Evolutionary conservation across 768 basidiomycete genomes (phyloP).

Genomic region (Postia placenta): DNA sequence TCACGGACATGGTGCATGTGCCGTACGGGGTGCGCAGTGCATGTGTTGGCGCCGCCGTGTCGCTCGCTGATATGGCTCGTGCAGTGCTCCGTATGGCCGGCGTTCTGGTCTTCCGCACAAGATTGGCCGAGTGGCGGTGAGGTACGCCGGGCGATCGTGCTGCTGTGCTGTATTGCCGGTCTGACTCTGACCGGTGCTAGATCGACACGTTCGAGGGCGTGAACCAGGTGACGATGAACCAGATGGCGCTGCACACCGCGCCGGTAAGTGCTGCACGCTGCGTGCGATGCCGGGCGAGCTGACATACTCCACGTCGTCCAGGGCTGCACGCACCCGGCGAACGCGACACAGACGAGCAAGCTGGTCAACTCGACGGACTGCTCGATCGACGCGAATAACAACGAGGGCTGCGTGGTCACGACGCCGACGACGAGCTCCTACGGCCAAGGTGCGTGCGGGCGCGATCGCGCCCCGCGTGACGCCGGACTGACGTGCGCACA

Average conservation of each 20-base stretch:
- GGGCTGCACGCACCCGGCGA: slow-evolving; percentile 41
- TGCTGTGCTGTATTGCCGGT: background rate
- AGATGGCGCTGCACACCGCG: slow-evolving; percentile 71
- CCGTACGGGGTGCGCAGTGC: slow-evolving; percentile 42
- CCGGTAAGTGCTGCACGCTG: slow-evolving; percentile 25
- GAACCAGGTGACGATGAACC: slow-evolving; percentile 57
- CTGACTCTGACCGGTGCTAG: slow-evolving; percentile 50
- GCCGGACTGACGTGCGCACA: background rate
- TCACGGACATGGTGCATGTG: slow-evolving; percentile 57
- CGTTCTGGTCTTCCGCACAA: slow-evolving; percentile 51
- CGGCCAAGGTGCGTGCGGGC: slow-evolving; percentile 30
- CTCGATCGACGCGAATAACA: slow-evolving; percentile 44
- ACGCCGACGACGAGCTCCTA: slow-evolving; percentile 51
- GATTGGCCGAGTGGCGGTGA: slow-evolving; percentile 59
- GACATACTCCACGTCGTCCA: slow-evolving; percentile 44
- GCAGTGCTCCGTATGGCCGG: slow-evolving; percentile 74
- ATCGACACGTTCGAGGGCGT: slow-evolving; percentile 77
- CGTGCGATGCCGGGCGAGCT: slow-evolving; percentile 38
- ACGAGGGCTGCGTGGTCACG: slow-evolving; percentile 59
- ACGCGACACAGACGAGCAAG: slow-evolving; percentile 44
- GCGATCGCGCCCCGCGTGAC: background rate
- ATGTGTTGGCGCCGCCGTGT: slow-evolving; percentile 64
- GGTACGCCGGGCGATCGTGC: slow-evolving; percentile 14
- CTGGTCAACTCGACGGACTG: slow-evolving; percentile 57
- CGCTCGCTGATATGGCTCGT: slow-evolving; percentile 52